These are phyloP conservation scores for Handroanthus guayacan DNA, from an alignment of 257 asterid genomes.

Conservation along the genomic window DNA sequence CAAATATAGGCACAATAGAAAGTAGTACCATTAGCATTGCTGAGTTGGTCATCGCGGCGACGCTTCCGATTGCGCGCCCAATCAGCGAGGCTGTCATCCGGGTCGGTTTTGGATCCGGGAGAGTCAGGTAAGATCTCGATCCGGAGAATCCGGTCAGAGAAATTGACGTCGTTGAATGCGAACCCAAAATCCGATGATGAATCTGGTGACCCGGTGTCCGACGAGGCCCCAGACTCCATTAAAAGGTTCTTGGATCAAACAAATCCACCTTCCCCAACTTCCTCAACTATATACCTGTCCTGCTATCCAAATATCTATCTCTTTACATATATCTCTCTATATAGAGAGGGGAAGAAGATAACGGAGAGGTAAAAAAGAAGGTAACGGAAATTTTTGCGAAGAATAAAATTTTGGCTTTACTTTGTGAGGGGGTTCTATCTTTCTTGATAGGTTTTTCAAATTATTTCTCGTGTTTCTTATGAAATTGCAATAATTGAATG, in stretches of 20 bases:
- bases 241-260: constrained; percentile 22
- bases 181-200: constrained; percentile 61
- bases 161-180: constrained; percentile 77
- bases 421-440: constrained; percentile 4
- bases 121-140: constrained; percentile 63
- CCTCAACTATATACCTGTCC: neutral
- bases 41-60: constrained; percentile 64
- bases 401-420: neutral
- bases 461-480: neutral
- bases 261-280: constrained; percentile 23
- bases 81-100: constrained; percentile 49
- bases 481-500: neutral
- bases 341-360: constrained; percentile 13
- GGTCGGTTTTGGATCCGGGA: constrained; percentile 54
- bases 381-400: neutral
- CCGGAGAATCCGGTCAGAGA: constrained; percentile 76
- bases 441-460: neutral
- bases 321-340: neutral
- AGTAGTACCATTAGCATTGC: constrained; percentile 51
- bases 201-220: constrained; percentile 44
- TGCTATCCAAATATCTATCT: constrained; percentile 4
- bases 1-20: constrained; percentile 17
- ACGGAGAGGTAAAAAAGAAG: neutral
- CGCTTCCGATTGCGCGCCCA: constrained; percentile 84
- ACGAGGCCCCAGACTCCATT: constrained; percentile 46